Base-by-base conservation (phyloP, 176 grass and related monocot genomes). In the Carex parvula region DNA sequence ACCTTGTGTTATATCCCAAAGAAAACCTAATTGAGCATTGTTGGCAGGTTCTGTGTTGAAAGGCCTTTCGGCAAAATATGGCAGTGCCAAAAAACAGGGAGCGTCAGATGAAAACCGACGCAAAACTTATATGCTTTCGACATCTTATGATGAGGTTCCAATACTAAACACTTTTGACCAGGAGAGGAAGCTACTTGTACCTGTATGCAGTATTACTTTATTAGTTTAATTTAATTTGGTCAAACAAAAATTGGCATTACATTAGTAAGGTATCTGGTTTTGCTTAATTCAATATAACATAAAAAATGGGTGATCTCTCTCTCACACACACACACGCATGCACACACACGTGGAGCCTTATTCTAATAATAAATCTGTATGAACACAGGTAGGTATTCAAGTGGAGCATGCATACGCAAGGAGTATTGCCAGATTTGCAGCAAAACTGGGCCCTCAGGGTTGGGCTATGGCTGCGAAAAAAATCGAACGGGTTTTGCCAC, bases 371-470 rank as follows among this genome's bases (percentile, higher is more conserved):
- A 21, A 20, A 39, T 21, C 10, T 75, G 3, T 44, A 24, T 48
- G 56, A 83, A 79, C 70, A 90, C 70, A 90, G 88, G 84, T 90
- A 52, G 81, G 82, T 41, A 75, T 87, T 84, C 85, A 87, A 44
- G 24, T 87, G 62, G 82, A 81, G 57, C 81, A 69, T 82, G 81
- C 76, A 9, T 90, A 68, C 62, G 85, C 89, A 67, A 90, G 89
- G 60, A 90, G 89, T 81, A 58, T 90, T 41, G 89, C 85, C 74
- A 82, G 89, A 75, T 90, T 87, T 85, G 85, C 89, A 81, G 82
- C 85, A 48, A 90, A 87, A 57, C 54, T 87, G 44, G 89, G 85
- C 58, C 82, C 85, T 5, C 50, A 82, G 72, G 89, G 89, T 24
- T 90, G 85, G 89, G 41, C 77, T 44, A 6, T 85, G 1, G 77